A percentile compares a stretch with the other conserved stretches of the same genome.
phyloP scores from a whole-genome alignment of 176 grass and related monocot species.

The Cenchrus purpureus region DNA sequence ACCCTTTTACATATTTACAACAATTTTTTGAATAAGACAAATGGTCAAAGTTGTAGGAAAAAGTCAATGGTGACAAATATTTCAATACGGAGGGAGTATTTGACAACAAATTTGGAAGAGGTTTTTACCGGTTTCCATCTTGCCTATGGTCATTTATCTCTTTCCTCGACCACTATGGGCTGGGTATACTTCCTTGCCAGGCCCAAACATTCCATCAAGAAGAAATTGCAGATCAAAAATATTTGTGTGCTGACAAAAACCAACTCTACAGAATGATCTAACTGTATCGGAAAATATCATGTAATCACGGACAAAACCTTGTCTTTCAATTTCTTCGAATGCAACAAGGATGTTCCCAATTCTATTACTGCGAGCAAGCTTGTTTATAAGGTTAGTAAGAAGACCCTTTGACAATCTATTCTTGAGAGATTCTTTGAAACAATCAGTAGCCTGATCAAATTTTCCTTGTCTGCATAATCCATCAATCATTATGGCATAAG shows the following conservation, averaged over 20 bases:
- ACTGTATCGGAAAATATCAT: conserved; percentile 56
- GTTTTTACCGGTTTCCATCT: conserved; percentile 22
- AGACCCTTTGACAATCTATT: conserved; percentile 52
- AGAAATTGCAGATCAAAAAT: conserved; percentile 41
- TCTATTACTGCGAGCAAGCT: conserved; percentile 55
- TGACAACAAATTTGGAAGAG: not conserved
- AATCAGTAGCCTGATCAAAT: conserved; percentile 52
- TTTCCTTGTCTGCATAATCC: conserved; percentile 58
- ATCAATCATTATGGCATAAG: conserved; percentile 64
- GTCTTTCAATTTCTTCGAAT: conserved; percentile 47
- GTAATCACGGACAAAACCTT: conserved; percentile 43
- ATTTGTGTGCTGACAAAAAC: conserved; percentile 51
- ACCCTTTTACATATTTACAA: too few species aligned
- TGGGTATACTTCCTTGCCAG: conserved; percentile 2
- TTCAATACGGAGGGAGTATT: not conserved
- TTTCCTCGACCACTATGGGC: conserved; percentile 10
- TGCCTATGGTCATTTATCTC: conserved; percentile 3
- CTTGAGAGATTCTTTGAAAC: conserved; percentile 56
- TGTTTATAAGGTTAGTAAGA: conserved; percentile 55
- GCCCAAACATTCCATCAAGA: conserved; percentile 67
- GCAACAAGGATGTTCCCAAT: conserved; percentile 45
- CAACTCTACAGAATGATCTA: conserved; percentile 32
- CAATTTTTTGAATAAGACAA: too few species aligned
- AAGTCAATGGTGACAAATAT: too few species aligned
- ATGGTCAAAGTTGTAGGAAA: too few species aligned